A percentile compares a stretch with the other conserved stretches of the same genome.
Conservation (phyloP, 768 basidiomycete species). For the Ramaria rubella region DNA sequence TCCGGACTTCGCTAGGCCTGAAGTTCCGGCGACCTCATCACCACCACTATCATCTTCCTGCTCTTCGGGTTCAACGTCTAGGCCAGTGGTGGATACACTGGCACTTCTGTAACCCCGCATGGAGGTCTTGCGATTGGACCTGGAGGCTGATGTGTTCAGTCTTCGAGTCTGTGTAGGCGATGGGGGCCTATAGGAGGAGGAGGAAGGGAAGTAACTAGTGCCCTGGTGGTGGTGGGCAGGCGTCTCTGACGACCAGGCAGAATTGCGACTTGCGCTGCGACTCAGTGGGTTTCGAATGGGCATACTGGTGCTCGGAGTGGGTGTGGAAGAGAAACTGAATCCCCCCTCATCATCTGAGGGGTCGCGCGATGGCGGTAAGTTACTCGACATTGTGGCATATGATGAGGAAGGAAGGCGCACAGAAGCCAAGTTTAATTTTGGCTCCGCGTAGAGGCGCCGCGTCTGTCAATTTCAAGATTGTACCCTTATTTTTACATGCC, state of each 20-base stretch:
- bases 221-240: slow-evolving; percentile 63
- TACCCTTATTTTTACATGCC: too few relatives aligned
- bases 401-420: not conserved
- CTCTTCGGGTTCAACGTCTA: slow-evolving; percentile 3
- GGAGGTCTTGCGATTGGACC: slow-evolving; percentile 42
- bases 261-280: slow-evolving; percentile 45
- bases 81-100: slow-evolving; percentile 6
- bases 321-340: slow-evolving; percentile 27
- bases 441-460: too few relatives aligned
- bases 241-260: slow-evolving; percentile 54
- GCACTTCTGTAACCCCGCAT: slow-evolving; percentile 32
- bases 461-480: too few relatives aligned
- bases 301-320: slow-evolving; percentile 32
- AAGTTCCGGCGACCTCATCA: slow-evolving; percentile 13
- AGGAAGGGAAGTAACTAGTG: slow-evolving; percentile 56
- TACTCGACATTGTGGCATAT: not conserved
- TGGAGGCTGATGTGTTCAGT: slow-evolving; percentile 46
- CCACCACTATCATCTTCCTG: slow-evolving; percentile 1
- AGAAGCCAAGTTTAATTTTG: not conserved
- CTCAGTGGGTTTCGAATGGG: slow-evolving; percentile 24
- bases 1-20: not conserved
- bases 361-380: not conserved
- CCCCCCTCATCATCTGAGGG: slow-evolving; percentile 7
- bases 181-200: slow-evolving; percentile 41
- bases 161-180: slow-evolving; percentile 41